phyloP scores from a whole-genome alignment of 2,329 filamentous ascomycete genomes.

The Coniochaeta ligniaria region DNA sequence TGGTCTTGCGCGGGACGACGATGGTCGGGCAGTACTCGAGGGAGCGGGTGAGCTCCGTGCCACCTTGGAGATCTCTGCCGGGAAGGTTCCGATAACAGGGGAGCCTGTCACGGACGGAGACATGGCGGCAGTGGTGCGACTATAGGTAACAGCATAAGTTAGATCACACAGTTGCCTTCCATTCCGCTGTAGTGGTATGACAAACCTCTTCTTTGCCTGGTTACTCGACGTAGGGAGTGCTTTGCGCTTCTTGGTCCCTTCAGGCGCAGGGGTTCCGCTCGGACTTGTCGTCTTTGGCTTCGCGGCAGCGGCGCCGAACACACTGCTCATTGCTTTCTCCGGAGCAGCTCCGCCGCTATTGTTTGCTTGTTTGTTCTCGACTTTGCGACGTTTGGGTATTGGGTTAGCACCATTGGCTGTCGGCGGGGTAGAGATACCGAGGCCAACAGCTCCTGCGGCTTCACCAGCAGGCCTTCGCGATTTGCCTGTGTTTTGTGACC shows the following conservation, averaged over 20 bases:
- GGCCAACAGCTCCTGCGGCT: slow-evolving; percentile 37
- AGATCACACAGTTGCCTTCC: neutral
- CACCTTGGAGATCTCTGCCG: slow-evolving; percentile 45
- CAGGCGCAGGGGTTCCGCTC: slow-evolving; percentile 59
- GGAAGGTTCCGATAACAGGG: slow-evolving; percentile 62
- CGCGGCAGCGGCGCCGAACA: slow-evolving; percentile 39
- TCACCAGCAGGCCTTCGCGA: slow-evolving; percentile 49
- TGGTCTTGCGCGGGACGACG: slow-evolving; percentile 66
- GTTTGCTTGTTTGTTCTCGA: slow-evolving; percentile 57
- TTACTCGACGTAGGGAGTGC: slow-evolving; percentile 57
- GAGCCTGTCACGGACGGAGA: slow-evolving; percentile 71
- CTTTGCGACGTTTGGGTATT: slow-evolving; percentile 70
- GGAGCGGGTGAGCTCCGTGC: slow-evolving; percentile 55
- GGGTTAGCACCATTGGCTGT: slow-evolving; percentile 42
- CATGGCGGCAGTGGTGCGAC: slow-evolving; percentile 35
- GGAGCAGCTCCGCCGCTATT: slow-evolving; percentile 41
- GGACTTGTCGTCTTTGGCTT: slow-evolving; percentile 60
- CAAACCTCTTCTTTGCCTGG: slow-evolving; percentile 73
- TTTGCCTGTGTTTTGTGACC: slow-evolving; percentile 52
- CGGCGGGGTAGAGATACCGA: slow-evolving; percentile 48
- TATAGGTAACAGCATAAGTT: slow-evolving; percentile 10
- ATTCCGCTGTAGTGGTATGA: slow-evolving; percentile 15
- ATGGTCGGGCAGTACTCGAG: slow-evolving; percentile 47
- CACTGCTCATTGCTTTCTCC: slow-evolving; percentile 62
- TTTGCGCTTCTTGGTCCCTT: slow-evolving; percentile 66